These are phyloP conservation scores for Encephalitozoon romaleae DNA, from an alignment of 371 early-diverging fungal genomes.

Conservation along the genomic window DNA sequence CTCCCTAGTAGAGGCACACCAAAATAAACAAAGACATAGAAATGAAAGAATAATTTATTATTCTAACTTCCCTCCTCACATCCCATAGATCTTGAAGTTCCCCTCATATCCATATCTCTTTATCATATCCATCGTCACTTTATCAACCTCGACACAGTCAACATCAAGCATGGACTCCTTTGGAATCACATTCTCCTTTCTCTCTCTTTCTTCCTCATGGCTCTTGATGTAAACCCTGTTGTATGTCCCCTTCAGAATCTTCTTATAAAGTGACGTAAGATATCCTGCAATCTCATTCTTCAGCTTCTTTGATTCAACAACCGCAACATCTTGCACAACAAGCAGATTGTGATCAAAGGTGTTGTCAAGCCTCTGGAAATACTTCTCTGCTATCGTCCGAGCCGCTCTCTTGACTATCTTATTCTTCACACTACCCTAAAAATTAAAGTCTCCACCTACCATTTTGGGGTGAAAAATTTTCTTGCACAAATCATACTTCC, in stretches of 20 bases:
- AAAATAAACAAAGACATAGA: neutral
- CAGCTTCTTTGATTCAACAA: conserved; percentile 94
- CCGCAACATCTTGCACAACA: conserved; percentile 89
- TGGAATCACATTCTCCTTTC: conserved; percentile 99
- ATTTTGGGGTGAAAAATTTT: conserved; percentile 34
- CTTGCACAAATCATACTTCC: neutral
- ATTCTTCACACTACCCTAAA: conserved; percentile 66
- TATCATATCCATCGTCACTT: conserved; percentile 67
- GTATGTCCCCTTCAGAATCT: conserved; percentile 94
- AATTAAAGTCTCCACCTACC: conserved; percentile 47
- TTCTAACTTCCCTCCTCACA: neutral
- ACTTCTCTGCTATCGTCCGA: conserved; percentile 96
- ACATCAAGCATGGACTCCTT: conserved; percentile 90
- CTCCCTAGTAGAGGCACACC: neutral
- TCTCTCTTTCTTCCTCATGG: conserved; percentile 98
- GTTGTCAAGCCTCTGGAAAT: conserved; percentile 92
- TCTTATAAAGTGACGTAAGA: conserved; percentile 99
- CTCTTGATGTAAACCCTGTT: conserved; percentile 99
- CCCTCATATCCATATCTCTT: conserved; percentile 55
- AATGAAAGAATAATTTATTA: conserved; percentile 4
- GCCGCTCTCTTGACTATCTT: conserved; percentile 99
- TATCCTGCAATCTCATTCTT: conserved; percentile 99
- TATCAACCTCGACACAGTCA: conserved; percentile 82
- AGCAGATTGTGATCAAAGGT: conserved; percentile 99
- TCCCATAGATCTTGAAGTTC: conserved; percentile 36